Evolutionary conservation across 345 rosid species (phyloP).

Genomic region (Ailanthus altissimus): DNA sequence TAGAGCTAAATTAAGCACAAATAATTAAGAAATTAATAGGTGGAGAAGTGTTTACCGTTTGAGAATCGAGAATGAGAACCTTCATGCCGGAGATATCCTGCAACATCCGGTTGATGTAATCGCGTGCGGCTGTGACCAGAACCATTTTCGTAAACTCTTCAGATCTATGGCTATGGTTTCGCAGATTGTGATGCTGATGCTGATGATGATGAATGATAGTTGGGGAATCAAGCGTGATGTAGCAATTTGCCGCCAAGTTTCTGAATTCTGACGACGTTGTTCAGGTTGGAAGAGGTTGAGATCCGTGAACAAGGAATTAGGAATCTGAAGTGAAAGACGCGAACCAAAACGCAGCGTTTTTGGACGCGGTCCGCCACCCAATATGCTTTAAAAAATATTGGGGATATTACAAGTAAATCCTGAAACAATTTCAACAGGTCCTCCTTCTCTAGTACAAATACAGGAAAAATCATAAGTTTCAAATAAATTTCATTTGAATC

Average conservation of each 20-base stretch:
- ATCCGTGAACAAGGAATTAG: background rate
- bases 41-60: slow-evolving; percentile 53
- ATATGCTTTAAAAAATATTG: too few relatives aligned
- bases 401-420: too few relatives aligned
- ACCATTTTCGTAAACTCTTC: slow-evolving; percentile 52
- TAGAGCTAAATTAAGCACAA: background rate
- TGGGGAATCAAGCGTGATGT: background rate
- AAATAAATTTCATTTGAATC: too few relatives aligned
- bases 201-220: background rate
- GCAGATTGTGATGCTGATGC: background rate
- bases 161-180: slow-evolving; percentile 29
- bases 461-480: too few relatives aligned
- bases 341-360: slow-evolving; percentile 7
- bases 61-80: slow-evolving; percentile 94
- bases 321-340: background rate
- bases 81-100: slow-evolving; percentile 99
- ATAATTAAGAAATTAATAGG: background rate
- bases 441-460: too few relatives aligned
- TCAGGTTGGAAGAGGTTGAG: background rate
- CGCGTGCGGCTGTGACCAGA: slow-evolving; percentile 74
- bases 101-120: slow-evolving; percentile 90
- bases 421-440: too few relatives aligned
- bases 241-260: background rate
- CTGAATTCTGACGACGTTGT: background rate
- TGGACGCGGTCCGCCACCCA: too few relatives aligned